A percentile compares a stretch with the other conserved stretches of the same genome.
phyloP scores from a whole-genome alignment of 805 yeast species.

The Ogataea glucozyma region DNA sequence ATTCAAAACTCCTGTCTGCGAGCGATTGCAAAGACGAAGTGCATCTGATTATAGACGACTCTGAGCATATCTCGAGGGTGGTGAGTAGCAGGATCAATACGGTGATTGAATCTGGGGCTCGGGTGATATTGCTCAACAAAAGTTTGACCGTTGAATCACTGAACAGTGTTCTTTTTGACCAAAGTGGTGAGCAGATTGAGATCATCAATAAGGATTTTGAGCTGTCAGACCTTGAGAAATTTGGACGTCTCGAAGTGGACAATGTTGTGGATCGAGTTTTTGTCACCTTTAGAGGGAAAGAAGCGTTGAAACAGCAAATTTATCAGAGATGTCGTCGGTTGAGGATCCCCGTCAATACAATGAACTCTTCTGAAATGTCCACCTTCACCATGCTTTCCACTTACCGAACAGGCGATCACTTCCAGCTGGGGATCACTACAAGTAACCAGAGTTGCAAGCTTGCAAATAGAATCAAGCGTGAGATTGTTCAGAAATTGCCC shows the following conservation, averaged over 20 bases:
- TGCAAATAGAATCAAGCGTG: slow-evolving; percentile 78
- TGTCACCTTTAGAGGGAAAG: slow-evolving; percentile 44
- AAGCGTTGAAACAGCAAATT: slow-evolving; percentile 41
- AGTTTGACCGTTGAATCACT: slow-evolving; percentile 20
- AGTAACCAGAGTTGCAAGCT: slow-evolving; percentile 87
- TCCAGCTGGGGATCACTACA: slow-evolving; percentile 83
- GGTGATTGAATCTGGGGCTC: slow-evolving; percentile 56
- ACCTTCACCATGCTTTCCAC: slow-evolving; percentile 78
- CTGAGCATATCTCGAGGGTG: slow-evolving; percentile 38
- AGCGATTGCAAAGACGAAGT: slow-evolving; percentile 48
- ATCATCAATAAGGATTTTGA: slow-evolving; percentile 37
- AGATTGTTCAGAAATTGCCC: slow-evolving; percentile 65
- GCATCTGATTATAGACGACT: slow-evolving; percentile 58
- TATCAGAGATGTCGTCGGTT: slow-evolving; percentile 52
- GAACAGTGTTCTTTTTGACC: slow-evolving; percentile 20
- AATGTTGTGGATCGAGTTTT: slow-evolving; percentile 75
- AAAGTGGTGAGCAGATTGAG: slow-evolving; percentile 13
- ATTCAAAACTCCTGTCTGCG: slow-evolving; percentile 39
- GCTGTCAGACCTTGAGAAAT: slow-evolving; percentile 46
- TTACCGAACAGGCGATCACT: slow-evolving; percentile 58
- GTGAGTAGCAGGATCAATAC: slow-evolving; percentile 49
- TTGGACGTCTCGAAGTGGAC: slow-evolving; percentile 67
- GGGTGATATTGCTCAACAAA: slow-evolving; percentile 49
- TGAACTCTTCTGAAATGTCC: slow-evolving; percentile 70
- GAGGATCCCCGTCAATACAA: slow-evolving; percentile 81